Base-by-base conservation (phyloP, 129 eudicot species). In the Daucus carota region DNA sequence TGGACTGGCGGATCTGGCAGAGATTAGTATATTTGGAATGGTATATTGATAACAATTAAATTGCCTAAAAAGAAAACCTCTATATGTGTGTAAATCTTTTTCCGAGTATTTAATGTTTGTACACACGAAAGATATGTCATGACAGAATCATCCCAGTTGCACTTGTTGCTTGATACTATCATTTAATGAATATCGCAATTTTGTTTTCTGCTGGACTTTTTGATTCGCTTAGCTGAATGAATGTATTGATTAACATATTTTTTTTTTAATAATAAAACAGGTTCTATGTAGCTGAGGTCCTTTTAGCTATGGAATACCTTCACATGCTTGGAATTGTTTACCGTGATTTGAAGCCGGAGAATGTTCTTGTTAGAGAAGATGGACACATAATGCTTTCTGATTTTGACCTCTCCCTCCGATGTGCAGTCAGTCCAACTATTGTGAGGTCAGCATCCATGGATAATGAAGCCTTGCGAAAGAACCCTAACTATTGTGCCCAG, bases 321-420 rank as follows among this genome's bases (percentile, higher is more conserved):
- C 98, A 93, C 85, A 93, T 93, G 98, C 96, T 93, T 9, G 98
- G 98, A 82, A 88, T 93, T 54, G 87, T 93, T 8, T 92, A 92
- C 43, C 93, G 98, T 13, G 98, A 92, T 75, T 84, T 92, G 22
- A 92, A 92, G 81, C 98, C 98, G 0, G 98, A 93, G 78, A 93
- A 93, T 33, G 97, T 93, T 45, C 92, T 93, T 2, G 98, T 93
- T 28, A 74, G 98, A 40, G 98, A 93, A 73, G 98, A 93, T 78
- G 98, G 98, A 22, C 98, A 92, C 87, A 92, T 90, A 40, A 92
- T 92, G 98, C 90, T 92, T 8, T 88, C 98, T 1, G 98, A 92
- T 75, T 92, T 92, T 76, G 98, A 92, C 75, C 92, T 92, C 46
- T 92, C 98, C 17, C 90, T 92, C 28, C 92, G 94, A 24, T 93